Percentiles rank a stretch among this genome's conserved stretches.
These are phyloP conservation scores for Colletotrichum tabaci DNA, from an alignment of 2,329 filamentous ascomycete species.

Conservation along the genomic window DNA sequence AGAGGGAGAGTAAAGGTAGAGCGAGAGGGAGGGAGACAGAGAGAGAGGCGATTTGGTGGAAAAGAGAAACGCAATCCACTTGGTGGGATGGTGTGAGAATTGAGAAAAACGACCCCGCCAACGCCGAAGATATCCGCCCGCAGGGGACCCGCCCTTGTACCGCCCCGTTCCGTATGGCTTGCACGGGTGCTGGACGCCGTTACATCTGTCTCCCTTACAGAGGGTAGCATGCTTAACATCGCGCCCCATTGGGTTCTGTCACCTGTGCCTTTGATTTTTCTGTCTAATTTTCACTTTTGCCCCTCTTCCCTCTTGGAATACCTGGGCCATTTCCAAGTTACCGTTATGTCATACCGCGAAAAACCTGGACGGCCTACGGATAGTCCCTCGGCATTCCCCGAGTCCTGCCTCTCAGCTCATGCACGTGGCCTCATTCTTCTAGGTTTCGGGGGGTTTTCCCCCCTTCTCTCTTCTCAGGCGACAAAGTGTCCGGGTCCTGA, in stretches of 20 bases:
- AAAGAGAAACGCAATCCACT: constrained; percentile 40
- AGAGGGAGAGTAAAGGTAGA: not conserved
- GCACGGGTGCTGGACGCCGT: not conserved
- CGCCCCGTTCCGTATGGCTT: not conserved
- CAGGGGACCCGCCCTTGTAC: constrained; percentile 1
- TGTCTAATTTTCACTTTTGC: not conserved
- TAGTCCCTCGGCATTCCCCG: constrained; percentile 23
- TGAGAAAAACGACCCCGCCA: constrained; percentile 39
- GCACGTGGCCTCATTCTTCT: not conserved
- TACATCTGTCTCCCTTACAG: no score
- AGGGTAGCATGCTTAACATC: not conserved
- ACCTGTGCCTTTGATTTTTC: not conserved
- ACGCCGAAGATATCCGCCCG: constrained; percentile 42
- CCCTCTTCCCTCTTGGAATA: constrained; percentile 2
- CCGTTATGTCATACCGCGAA: constrained; percentile 33
- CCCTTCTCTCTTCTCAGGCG: not conserved
- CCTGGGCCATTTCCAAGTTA: constrained; percentile 22
- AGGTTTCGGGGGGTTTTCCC: not conserved
- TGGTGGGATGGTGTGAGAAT: constrained; percentile 40
- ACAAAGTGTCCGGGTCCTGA: not conserved
- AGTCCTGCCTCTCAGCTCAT: constrained; percentile 6
- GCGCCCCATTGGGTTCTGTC: not conserved
- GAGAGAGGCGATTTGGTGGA: not conserved
- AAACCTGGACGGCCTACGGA: not conserved
- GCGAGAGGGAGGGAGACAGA: not conserved